phyloP scores from a whole-genome alignment of 2,329 filamentous ascomycete genomes.

The Aspergillus amoenus region DNA sequence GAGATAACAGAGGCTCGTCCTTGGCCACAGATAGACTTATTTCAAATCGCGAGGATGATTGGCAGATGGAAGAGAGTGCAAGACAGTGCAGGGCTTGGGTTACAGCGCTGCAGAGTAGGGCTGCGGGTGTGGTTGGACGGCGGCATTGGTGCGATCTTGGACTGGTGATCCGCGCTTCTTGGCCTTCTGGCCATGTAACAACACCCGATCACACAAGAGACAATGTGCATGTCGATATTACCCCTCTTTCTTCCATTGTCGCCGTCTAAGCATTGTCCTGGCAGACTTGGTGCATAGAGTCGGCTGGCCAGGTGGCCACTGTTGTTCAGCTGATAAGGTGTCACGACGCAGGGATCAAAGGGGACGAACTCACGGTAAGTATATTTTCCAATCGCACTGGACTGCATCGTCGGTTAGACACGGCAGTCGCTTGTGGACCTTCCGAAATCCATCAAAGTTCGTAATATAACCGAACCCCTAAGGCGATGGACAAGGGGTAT shows the following conservation, averaged over 20 bases:
- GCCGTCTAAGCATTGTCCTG: background rate
- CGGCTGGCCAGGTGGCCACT: background rate
- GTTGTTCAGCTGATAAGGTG: background rate
- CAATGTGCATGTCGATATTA: background rate
- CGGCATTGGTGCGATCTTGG: background rate
- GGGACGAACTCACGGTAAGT: background rate
- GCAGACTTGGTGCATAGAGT: background rate
- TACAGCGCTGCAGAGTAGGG: background rate
- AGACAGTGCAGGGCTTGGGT: conserved; percentile 4
- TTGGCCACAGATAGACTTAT: background rate
- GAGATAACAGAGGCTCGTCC: conserved; percentile 2
- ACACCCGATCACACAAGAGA: background rate
- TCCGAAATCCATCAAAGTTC: too few relatives aligned
- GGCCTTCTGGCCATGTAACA: conserved; percentile 7
- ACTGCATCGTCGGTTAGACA: background rate
- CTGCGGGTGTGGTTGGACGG: conserved; percentile 3
- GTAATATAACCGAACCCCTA: background rate
- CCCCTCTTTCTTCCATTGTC: background rate
- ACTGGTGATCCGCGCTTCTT: conserved; percentile 8
- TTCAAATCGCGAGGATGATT: background rate
- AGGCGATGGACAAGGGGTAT: background rate
- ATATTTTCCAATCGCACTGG: background rate
- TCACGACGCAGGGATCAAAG: background rate
- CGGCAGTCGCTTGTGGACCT: background rate
- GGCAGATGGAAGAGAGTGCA: background rate